Percentiles rank a stretch among this genome's conserved stretches.
These are phyloP conservation scores for Paradendryphiella salina DNA, from an alignment of 2,329 filamentous ascomycete species.

Conservation along the genomic window DNA sequence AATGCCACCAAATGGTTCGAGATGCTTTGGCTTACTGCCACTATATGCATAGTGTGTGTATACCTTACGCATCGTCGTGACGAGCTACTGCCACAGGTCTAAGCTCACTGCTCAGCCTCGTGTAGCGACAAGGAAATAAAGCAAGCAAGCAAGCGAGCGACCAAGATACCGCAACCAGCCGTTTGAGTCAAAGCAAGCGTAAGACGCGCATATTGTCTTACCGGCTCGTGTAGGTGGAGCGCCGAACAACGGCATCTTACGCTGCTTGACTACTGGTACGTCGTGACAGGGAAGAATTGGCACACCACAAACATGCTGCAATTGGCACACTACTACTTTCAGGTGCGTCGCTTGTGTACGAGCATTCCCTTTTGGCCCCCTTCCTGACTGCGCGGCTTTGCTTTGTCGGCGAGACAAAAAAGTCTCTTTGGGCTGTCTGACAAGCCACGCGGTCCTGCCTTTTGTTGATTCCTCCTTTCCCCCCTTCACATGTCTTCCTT, in stretches of 20 bases:
- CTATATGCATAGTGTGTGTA: conserved; percentile 9
- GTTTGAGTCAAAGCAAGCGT: conserved; percentile 16
- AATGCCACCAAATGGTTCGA: conserved; percentile 9
- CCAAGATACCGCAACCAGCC: conserved; percentile 31
- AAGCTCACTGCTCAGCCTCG: conserved; percentile 11
- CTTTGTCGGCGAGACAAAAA: conserved; percentile 8
- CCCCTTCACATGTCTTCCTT: not conserved
- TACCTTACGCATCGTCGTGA: conserved; percentile 1
- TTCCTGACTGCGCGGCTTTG: not conserved
- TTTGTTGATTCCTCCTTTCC: conserved; percentile 9
- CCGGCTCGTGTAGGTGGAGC: conserved; percentile 27
- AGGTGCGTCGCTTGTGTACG: conserved; percentile 2
- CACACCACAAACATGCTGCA: not conserved
- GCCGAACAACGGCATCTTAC: conserved; percentile 14
- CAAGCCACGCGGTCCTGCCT: not conserved
- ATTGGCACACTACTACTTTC: conserved; percentile 2
- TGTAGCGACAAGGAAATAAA: conserved; percentile 16
- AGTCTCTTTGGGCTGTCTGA: not conserved
- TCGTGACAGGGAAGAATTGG: not conserved
- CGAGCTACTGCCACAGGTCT: not conserved
- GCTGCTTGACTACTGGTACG: conserved; percentile 8
- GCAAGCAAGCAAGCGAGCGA: conserved; percentile 27
- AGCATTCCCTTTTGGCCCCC: not conserved
- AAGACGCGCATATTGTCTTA: conserved; percentile 32
- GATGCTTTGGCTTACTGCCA: conserved; percentile 16